A percentile compares a stretch with the other conserved stretches of the same genome.
Evolutionary conservation across 495 filamentous ascomycete genomes (phyloP).

Genomic region (Tuber magnatum): DNA sequence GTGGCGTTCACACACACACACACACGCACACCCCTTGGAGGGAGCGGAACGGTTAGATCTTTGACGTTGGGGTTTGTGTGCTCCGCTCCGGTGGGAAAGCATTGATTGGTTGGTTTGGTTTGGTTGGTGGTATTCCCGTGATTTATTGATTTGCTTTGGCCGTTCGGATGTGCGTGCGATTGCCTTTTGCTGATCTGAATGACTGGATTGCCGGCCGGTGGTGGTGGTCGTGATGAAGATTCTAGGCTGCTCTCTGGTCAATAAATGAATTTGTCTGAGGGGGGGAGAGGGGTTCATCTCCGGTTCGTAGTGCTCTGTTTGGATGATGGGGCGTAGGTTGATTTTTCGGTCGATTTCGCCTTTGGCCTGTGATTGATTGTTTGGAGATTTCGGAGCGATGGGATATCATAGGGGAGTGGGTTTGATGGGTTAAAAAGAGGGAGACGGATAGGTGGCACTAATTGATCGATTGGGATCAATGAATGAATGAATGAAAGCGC

Average conservation of each 20-base stretch:
- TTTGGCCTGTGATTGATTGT: background rate
- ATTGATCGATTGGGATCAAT: background rate
- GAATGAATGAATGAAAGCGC: background rate
- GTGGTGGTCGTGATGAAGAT: background rate
- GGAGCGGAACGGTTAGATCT: slow-evolving; percentile 4
- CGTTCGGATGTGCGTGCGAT: background rate
- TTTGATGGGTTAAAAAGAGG: background rate
- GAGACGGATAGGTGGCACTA: background rate
- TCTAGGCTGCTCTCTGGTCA: background rate
- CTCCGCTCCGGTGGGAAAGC: background rate
- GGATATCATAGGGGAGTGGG: background rate
- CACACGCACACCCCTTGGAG: background rate
- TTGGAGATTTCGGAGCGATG: background rate
- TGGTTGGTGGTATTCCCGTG: slow-evolving; percentile 1
- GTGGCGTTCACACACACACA: background rate
- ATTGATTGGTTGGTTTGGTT: background rate
- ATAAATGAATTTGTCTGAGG: background rate
- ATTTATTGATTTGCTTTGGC: slow-evolving; percentile 1
- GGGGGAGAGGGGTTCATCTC: background rate
- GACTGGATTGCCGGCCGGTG: background rate
- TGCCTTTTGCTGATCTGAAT: background rate
- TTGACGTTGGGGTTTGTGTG: slow-evolving; percentile 2
- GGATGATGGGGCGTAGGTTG: background rate
- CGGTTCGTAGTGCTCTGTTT: background rate
- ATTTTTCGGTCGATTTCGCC: background rate